These are phyloP conservation scores for Daldinia bambusicola DNA, from an alignment of 495 filamentous ascomycete species.

Conservation along the genomic window DNA sequence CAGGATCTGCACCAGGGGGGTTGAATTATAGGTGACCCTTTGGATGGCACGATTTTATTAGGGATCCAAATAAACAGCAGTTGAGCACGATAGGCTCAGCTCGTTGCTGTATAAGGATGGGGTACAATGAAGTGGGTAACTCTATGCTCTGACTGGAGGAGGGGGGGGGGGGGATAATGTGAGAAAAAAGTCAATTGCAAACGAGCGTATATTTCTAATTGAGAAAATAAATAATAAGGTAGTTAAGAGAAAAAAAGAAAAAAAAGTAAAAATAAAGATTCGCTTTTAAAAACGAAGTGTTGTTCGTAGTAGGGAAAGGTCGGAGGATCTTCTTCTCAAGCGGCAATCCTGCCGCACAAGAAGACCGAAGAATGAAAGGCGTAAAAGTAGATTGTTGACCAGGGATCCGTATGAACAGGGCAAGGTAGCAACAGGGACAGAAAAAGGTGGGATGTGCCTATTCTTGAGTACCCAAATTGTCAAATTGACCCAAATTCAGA, in stretches of 20 bases:
- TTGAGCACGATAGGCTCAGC: constrained; percentile 5
- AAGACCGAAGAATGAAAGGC: constrained; percentile 35
- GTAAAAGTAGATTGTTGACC: constrained; percentile 26
- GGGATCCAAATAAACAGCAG: constrained; percentile 1
- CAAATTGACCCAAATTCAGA: constrained; percentile 42
- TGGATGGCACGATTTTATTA: constrained; percentile 37
- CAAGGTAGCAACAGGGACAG: constrained; percentile 34
- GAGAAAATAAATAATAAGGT: background rate
- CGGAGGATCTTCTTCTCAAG: constrained; percentile 21
- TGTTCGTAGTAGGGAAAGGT: constrained; percentile 37
- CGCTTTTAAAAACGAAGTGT: constrained; percentile 20
- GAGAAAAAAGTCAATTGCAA: constrained; percentile 29
- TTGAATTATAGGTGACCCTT: constrained; percentile 13
- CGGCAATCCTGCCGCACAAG: constrained; percentile 34
- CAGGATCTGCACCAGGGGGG: constrained; percentile 43
- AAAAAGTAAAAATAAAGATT: background rate
- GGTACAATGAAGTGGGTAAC: constrained; percentile 40
- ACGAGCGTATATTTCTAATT: constrained; percentile 34
- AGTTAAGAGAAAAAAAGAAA: background rate
- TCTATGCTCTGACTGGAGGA: constrained; percentile 21
- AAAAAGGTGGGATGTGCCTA: constrained; percentile 43
- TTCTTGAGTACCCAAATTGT: constrained; percentile 33
- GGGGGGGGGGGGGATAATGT: constrained; percentile 15
- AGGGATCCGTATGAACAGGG: constrained; percentile 28
- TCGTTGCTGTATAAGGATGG: constrained; percentile 8